These are phyloP conservation scores for Moricandia arvensis DNA, from an alignment of 345 rosid genomes.

Conservation along the genomic window DNA sequence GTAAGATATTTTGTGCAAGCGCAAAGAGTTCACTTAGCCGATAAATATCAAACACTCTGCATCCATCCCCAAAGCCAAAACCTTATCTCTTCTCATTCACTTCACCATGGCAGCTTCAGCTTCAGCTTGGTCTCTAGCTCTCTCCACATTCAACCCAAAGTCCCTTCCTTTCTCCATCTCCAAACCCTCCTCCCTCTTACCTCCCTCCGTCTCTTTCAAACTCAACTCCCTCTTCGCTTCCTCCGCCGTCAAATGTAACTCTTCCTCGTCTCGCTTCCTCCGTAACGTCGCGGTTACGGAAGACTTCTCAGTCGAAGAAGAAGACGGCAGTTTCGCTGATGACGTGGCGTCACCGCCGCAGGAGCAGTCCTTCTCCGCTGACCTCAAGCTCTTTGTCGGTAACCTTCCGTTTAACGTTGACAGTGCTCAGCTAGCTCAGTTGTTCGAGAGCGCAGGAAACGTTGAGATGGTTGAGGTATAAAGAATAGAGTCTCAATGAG, in stretches of 20 bases:
- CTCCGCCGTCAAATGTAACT: conserved; percentile 31
- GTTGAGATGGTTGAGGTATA: conserved; percentile 99
- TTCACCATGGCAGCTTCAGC: conserved; percentile 61
- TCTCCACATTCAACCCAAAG: conserved; percentile 58
- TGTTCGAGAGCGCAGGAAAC: conserved; percentile 76
- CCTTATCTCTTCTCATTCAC: conserved; percentile 36
- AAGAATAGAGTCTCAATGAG: too few species aligned
- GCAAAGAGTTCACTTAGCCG: too few species aligned
- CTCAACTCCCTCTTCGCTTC: conserved; percentile 35
- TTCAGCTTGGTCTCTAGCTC: conserved; percentile 61
- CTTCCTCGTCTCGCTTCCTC: conserved; percentile 49
- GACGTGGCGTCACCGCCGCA: conserved; percentile 37
- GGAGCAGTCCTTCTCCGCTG: conserved; percentile 55
- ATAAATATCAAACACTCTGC: conserved; percentile 21
- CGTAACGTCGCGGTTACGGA: conserved; percentile 61
- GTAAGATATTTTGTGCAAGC: background rate
- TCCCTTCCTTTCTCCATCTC: conserved; percentile 43
- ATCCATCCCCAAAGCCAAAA: conserved; percentile 18
- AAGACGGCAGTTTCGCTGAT: conserved; percentile 49
- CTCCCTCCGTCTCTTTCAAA: conserved; percentile 44
- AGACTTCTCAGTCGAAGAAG: conserved; percentile 59
- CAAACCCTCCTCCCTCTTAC: conserved; percentile 42
- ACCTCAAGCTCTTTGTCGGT: conserved; percentile 90
- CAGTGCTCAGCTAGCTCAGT: conserved; percentile 85
- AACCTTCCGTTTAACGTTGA: conserved; percentile 86